These are phyloP conservation scores for Lanmaoa rubissima DNA, from an alignment of 768 basidiomycete species.

Conservation along the genomic window DNA sequence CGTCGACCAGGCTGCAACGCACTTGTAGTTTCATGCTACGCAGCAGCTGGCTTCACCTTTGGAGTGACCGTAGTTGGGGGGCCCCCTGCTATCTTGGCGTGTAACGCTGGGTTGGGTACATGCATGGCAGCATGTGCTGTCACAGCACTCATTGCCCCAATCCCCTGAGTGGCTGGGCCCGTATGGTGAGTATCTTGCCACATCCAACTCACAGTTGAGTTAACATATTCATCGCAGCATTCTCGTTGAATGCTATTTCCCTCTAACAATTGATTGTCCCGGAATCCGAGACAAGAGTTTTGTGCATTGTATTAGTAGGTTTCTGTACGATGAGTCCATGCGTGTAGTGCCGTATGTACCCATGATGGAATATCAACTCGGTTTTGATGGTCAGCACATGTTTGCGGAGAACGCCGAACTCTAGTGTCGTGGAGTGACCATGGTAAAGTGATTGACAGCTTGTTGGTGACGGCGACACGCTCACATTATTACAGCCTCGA, in stretches of 20 bases:
- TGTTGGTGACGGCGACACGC: neutral
- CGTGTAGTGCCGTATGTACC: neutral
- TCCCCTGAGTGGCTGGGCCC: conserved; percentile 12
- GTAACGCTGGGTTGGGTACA: conserved; percentile 22
- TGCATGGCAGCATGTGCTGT: conserved; percentile 29
- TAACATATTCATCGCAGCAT: neutral
- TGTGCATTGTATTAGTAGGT: neutral
- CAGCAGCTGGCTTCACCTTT: conserved; percentile 24
- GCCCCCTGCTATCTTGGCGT: conserved; percentile 23
- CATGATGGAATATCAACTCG: neutral
- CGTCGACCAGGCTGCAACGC: conserved; percentile 24
- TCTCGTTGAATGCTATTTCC: neutral
- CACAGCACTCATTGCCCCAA: conserved; percentile 21
- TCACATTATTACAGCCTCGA: neutral
- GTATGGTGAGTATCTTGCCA: neutral
- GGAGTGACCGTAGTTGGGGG: conserved; percentile 18
- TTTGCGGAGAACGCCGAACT: conserved; percentile 2
- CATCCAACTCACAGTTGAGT: neutral
- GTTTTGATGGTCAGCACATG: neutral
- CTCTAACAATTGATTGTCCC: neutral
- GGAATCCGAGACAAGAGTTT: neutral
- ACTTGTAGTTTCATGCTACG: conserved; percentile 22
- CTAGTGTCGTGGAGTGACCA: neutral
- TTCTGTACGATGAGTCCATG: neutral
- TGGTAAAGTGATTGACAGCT: neutral